phyloP scores from a whole-genome alignment of 1,284 basidiomycete species.

The Stygiomarasmius scandens region DNA sequence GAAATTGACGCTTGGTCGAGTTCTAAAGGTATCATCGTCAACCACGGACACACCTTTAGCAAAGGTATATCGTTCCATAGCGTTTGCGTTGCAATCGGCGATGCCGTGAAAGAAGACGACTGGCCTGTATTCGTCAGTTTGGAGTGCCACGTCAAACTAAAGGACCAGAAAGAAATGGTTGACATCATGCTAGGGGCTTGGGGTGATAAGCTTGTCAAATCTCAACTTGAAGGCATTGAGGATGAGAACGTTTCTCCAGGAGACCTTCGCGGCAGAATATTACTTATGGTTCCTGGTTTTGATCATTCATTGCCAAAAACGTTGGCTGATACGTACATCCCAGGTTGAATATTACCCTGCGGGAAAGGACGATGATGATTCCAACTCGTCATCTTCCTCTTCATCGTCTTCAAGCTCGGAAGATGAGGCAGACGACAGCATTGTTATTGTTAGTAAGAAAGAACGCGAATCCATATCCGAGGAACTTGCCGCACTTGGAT shows the following conservation, averaged over 20 bases:
- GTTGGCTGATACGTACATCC: neutral
- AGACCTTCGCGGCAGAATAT: conserved; percentile 54
- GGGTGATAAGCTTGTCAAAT: conserved; percentile 55
- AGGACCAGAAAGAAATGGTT: conserved; percentile 57
- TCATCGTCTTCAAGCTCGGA: conserved; percentile 26
- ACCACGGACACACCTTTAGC: conserved; percentile 61
- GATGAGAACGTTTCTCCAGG: conserved; percentile 43
- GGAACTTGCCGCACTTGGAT: conserved; percentile 51
- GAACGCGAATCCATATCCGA: conserved; percentile 43
- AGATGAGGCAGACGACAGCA: conserved; percentile 15
- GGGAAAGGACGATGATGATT: conserved; percentile 20
- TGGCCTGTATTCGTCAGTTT: conserved; percentile 68
- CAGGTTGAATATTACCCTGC: conserved; percentile 61
- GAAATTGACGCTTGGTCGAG: conserved; percentile 71
- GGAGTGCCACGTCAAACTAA: conserved; percentile 61
- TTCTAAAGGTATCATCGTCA: conserved; percentile 56
- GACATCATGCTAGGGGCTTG: conserved; percentile 55
- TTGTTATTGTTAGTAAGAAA: conserved; percentile 19
- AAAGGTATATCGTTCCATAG: conserved; percentile 49
- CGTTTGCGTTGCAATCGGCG: conserved; percentile 56
- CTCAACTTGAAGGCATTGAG: conserved; percentile 36
- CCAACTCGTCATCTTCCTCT: conserved; percentile 25
- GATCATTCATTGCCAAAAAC: neutral
- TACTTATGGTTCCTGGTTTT: conserved; percentile 54
- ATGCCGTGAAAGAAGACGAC: conserved; percentile 40